Percentiles rank a stretch among this genome's conserved stretches.
phyloP scores from a whole-genome alignment of 139 green algal genomes.

The Volvox africanus region DNA sequence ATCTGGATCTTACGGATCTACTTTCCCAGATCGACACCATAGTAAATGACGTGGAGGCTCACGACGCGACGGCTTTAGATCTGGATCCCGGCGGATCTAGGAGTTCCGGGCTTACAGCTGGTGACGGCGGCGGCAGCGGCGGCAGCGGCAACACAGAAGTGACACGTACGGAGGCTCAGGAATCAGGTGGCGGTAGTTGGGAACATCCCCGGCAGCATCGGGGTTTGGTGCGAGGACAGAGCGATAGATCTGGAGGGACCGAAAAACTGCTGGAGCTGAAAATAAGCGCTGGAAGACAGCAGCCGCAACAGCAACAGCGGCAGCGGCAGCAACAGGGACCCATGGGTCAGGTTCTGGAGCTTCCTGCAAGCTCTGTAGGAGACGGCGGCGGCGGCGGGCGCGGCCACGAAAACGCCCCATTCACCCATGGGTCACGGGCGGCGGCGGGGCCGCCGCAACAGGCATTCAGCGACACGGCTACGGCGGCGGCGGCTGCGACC shows the following conservation, averaged over 20 bases:
- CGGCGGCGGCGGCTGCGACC: background rate
- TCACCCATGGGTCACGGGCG: background rate
- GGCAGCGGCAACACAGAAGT: background rate
- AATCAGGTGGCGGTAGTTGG: no score
- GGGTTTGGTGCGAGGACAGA: no score
- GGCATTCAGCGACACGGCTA: background rate
- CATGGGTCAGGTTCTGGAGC: background rate
- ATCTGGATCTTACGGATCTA: slow-evolving; percentile 46
- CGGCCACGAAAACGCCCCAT: background rate
- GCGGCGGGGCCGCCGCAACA: background rate
- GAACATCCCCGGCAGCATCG: no score
- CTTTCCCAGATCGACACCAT: slow-evolving; percentile 40
- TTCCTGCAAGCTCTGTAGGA: background rate
- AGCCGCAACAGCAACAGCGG: slow-evolving; percentile 5
- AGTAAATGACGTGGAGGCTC: slow-evolving; percentile 11
- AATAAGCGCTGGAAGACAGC: background rate
- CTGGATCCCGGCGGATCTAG: background rate
- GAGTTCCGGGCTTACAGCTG: background rate
- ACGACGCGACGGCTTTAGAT: background rate
- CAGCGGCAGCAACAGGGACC: background rate
- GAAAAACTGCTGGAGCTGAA: background rate
- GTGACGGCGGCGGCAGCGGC: background rate
- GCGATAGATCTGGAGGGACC: no score
- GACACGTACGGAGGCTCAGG: no score
- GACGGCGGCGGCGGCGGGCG: no score